These are phyloP conservation scores for Senecio squalidus DNA, from an alignment of 140 eudicot species.

Conservation along the genomic window DNA sequence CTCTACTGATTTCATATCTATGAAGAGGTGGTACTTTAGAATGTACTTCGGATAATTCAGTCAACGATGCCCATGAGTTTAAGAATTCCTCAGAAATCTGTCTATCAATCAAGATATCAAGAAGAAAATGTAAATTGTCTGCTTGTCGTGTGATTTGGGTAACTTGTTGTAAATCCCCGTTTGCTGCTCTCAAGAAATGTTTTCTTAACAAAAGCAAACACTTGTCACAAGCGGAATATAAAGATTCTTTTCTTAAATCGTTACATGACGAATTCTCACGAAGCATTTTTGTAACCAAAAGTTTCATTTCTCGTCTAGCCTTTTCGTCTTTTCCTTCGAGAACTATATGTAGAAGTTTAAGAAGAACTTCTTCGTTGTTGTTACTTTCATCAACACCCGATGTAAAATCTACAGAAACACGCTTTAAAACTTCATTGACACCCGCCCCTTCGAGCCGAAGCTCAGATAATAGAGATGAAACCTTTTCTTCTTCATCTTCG, in stretches of 20 bases:
- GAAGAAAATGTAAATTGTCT: slow-evolving; percentile 79
- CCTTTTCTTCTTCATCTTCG: slow-evolving; percentile 88
- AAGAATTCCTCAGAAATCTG: slow-evolving; percentile 82
- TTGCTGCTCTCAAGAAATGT: slow-evolving; percentile 58
- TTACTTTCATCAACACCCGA: slow-evolving; percentile 37
- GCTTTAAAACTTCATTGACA: slow-evolving; percentile 63
- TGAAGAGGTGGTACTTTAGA: slow-evolving; percentile 69
- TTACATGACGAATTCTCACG: slow-evolving; percentile 67
- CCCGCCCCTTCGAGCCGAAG: slow-evolving; percentile 74
- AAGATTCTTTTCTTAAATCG: slow-evolving; percentile 69
- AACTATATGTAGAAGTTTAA: slow-evolving; percentile 68
- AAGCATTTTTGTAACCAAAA: slow-evolving; percentile 78
- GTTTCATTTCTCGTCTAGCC: slow-evolving; percentile 90
- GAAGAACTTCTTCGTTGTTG: slow-evolving; percentile 67
- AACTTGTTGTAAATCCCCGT: slow-evolving; percentile 47
- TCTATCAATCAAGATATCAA: slow-evolving; percentile 80
- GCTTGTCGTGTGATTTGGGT: slow-evolving; percentile 76
- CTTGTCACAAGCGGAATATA: slow-evolving; percentile 68
- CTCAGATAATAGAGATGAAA: slow-evolving; percentile 72
- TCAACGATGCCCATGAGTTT: slow-evolving; percentile 61
- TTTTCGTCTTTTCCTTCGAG: slow-evolving; percentile 93
- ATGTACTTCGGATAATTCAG: slow-evolving; percentile 68
- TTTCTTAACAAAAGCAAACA: slow-evolving; percentile 47
- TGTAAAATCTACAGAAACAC: slow-evolving; percentile 63
- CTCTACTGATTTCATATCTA: slow-evolving; percentile 73